These are phyloP conservation scores for Phylloporus sp. DNA, from an alignment of 1,284 basidiomycete species.

Conservation along the genomic window DNA sequence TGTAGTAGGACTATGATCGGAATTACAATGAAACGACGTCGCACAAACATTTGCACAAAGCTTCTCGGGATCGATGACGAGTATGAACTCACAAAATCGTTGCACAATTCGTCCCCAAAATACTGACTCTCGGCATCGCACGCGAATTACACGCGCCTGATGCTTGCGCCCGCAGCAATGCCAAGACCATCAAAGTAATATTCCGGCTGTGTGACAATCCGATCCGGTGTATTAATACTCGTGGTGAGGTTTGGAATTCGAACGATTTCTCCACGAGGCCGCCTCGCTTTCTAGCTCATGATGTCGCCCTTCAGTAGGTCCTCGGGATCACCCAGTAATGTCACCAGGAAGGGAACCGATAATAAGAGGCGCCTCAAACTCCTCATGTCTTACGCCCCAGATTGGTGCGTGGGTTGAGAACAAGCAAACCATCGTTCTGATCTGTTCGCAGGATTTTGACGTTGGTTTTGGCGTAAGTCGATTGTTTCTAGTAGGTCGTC, in stretches of 20 bases:
- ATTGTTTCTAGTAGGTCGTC: not conserved
- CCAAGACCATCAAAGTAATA: too few relatives aligned
- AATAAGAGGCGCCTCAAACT: conserved; percentile 48
- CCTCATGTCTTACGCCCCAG: conserved; percentile 66
- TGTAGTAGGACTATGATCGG: too few relatives aligned
- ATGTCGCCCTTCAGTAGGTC: conserved; percentile 25
- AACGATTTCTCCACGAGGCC: not conserved
- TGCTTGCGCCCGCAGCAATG: too few relatives aligned
- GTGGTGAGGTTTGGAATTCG: not conserved
- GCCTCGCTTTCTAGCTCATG: not conserved
- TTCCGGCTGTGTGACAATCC: too few relatives aligned
- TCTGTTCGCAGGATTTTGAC: conserved; percentile 61
- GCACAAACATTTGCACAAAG: too few relatives aligned
- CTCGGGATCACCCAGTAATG: conserved; percentile 8
- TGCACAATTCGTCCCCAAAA: too few relatives aligned
- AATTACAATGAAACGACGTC: too few relatives aligned
- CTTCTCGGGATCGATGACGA: too few relatives aligned
- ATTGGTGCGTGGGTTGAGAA: conserved; percentile 56
- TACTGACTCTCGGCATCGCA: too few relatives aligned
- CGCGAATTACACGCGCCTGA: too few relatives aligned
- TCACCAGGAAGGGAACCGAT: conserved; percentile 23
- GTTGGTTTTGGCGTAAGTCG: conserved; percentile 67
- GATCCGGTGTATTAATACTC: too few relatives aligned
- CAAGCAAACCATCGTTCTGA: conserved; percentile 3
- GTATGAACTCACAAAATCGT: too few relatives aligned